Evolutionary conservation across 2,329 filamentous ascomycete genomes (phyloP).

Genomic region (Fusarium temperatum): DNA sequence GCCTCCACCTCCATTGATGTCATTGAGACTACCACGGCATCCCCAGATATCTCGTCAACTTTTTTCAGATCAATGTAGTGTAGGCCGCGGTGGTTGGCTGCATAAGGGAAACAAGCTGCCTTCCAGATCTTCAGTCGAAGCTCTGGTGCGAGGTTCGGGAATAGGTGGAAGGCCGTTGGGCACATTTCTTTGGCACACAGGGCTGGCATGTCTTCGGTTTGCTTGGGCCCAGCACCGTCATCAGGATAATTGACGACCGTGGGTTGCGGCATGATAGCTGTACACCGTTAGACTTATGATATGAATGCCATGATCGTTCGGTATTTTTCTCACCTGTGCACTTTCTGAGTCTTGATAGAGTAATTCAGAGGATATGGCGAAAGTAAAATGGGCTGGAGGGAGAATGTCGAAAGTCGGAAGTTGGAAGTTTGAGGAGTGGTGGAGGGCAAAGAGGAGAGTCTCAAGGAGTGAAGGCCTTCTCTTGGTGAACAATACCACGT

Average conservation of each 20-base stretch:
- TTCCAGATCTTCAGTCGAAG: constrained; percentile 1
- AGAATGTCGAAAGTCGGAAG: background rate
- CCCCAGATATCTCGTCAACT: too few species aligned
- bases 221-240: too few species aligned
- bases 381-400: background rate
- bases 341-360: background rate
- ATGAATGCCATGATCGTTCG: too few species aligned
- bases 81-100: background rate
- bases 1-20: background rate
- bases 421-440: background rate
- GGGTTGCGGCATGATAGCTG: background rate
- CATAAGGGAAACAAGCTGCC: background rate
- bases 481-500: background rate
- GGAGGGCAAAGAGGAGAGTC: too few species aligned
- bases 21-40: too few species aligned
- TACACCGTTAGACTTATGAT: background rate
- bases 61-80: background rate
- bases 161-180: background rate
- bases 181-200: background rate
- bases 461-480: background rate
- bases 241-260: background rate
- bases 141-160: background rate
- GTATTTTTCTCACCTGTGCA: background rate
- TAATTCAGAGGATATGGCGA: accelerated
- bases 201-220: background rate